Percentiles rank a stretch among this genome's conserved stretches.
Evolutionary conservation across 192 early-diverging fungal genomes (phyloP).

Genomic region (Chytriomyces confervae): DNA sequence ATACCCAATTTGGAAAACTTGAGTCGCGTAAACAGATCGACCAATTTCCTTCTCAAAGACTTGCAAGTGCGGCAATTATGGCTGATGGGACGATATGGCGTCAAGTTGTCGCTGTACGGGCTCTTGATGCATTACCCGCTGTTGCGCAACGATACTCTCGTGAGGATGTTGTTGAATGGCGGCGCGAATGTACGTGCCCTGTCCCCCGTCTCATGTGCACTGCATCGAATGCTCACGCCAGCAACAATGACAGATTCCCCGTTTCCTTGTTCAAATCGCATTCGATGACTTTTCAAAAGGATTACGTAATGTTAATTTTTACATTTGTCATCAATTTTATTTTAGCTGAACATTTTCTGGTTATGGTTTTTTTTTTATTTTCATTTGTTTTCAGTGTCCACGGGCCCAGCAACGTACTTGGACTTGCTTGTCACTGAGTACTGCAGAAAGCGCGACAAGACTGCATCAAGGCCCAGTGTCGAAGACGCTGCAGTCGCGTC

Average conservation of each 20-base stretch:
- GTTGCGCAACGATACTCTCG: neutral
- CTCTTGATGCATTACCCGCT: slow-evolving; percentile 2
- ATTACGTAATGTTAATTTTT: neutral
- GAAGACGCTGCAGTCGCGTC: neutral
- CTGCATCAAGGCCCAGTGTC: neutral
- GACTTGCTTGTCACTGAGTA: slow-evolving; percentile 22
- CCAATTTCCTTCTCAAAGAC: neutral
- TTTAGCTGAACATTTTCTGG: neutral
- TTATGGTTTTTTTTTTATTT: no score
- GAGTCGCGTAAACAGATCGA: neutral
- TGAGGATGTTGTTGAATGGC: neutral
- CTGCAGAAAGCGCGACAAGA: slow-evolving; percentile 16
- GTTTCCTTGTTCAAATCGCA: slow-evolving; percentile 23
- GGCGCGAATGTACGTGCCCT: slow-evolving; percentile 12
- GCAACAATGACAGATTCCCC: slow-evolving; percentile 12
- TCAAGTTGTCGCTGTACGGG: slow-evolving; percentile 3
- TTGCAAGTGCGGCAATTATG: slow-evolving; percentile 13
- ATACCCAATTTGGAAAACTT: slow-evolving; percentile 14
- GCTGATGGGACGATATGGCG: slow-evolving; percentile 26
- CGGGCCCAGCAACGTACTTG: slow-evolving; percentile 4
- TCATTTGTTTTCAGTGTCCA: neutral
- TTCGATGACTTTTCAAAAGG: slow-evolving; percentile 3
- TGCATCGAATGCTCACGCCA: neutral
- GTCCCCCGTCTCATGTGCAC: neutral
- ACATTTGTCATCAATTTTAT: neutral